A percentile compares a stretch with the other conserved stretches of the same genome.
These are phyloP conservation scores for Zygosaccharomyces lentus DNA, from an alignment of 805 yeast species.

Conservation along the genomic window DNA sequence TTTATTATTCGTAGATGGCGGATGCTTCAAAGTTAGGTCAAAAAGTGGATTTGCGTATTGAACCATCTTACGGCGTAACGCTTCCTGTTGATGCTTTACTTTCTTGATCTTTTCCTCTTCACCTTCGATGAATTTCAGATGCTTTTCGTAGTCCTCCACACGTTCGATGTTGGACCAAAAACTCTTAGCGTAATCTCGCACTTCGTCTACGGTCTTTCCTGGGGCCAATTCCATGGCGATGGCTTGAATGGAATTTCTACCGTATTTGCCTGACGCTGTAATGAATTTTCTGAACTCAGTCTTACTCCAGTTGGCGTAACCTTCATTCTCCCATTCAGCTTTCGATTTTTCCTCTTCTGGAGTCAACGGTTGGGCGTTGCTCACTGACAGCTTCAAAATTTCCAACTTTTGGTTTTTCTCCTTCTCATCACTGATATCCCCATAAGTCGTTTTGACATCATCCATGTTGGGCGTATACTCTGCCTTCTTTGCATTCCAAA, in stretches of 20 bases:
- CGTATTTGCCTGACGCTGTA: constrained; percentile 67
- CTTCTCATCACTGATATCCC: constrained; percentile 39
- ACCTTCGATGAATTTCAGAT: constrained; percentile 70
- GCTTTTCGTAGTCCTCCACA: constrained; percentile 86
- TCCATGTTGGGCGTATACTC: constrained; percentile 62
- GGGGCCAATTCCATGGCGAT: constrained; percentile 74
- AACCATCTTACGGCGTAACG: constrained; percentile 69
- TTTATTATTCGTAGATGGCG: constrained; percentile 63
- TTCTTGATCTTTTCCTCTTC: constrained; percentile 82
- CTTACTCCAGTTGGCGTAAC: constrained; percentile 79
- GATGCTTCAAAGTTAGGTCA: constrained; percentile 66
- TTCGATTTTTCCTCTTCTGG: constrained; percentile 72
- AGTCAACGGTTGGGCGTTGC: constrained; percentile 73
- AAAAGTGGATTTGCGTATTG: constrained; percentile 72
- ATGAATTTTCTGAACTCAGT: constrained; percentile 84
- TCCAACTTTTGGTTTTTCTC: constrained; percentile 47
- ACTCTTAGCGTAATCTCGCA: constrained; percentile 65
- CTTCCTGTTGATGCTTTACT: constrained; percentile 66
- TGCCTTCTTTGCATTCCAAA: constrained; percentile 65
- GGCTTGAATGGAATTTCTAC: constrained; percentile 64
- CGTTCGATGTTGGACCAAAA: constrained; percentile 79
- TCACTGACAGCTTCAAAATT: constrained; percentile 67
- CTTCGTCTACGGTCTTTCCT: constrained; percentile 76
- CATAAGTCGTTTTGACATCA: constrained; percentile 43
- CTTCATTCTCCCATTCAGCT: constrained; percentile 54